Conservation (phyloP, 805 yeast genomes). For the Cephaloascus fragrans region DNA sequence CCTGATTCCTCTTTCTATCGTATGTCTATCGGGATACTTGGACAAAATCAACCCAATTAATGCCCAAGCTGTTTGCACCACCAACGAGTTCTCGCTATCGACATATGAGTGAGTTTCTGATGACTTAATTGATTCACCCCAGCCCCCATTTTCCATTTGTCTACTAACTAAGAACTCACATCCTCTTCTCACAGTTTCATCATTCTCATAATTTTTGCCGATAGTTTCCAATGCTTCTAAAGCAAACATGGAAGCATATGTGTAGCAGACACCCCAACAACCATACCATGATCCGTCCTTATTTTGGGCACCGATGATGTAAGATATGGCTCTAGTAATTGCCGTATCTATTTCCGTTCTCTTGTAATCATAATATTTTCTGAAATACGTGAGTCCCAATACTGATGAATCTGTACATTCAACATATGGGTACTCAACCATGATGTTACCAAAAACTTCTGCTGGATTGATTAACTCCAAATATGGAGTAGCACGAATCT, state of each 20-base stretch:
- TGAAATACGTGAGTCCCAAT: conserved; percentile 75
- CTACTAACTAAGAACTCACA: conserved; percentile 75
- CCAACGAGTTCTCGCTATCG: conserved; percentile 49
- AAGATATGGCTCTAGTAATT: conserved; percentile 63
- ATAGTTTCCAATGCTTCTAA: conserved; percentile 78
- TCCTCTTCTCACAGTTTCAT: conserved; percentile 55
- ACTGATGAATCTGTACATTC: conserved; percentile 97
- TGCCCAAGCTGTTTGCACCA: conserved; percentile 93
- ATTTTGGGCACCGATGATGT: conserved; percentile 59
- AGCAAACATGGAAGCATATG: conserved; percentile 98
- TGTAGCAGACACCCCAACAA: conserved; percentile 94
- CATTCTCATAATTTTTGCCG: conserved; percentile 52
- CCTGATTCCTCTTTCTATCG: conserved; percentile 53
- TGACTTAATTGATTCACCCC: conserved; percentile 93
- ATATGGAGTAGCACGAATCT: conserved; percentile 67
- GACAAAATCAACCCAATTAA: conserved; percentile 74
- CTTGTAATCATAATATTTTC: conserved; percentile 55
- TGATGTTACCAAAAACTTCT: conserved; percentile 94
- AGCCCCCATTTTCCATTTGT: conserved; percentile 87
- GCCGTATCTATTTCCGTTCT: conserved; percentile 57
- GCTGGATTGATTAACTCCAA: conserved; percentile 87
- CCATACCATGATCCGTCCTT: conserved; percentile 97
- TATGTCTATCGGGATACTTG: conserved; percentile 59
- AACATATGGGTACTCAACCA: conserved; percentile 98
- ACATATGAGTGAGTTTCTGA: conserved; percentile 77